Evolutionary conservation across 164 flowering plant genomes (phyloP).

Genomic region (Aristolochia californica): DNA sequence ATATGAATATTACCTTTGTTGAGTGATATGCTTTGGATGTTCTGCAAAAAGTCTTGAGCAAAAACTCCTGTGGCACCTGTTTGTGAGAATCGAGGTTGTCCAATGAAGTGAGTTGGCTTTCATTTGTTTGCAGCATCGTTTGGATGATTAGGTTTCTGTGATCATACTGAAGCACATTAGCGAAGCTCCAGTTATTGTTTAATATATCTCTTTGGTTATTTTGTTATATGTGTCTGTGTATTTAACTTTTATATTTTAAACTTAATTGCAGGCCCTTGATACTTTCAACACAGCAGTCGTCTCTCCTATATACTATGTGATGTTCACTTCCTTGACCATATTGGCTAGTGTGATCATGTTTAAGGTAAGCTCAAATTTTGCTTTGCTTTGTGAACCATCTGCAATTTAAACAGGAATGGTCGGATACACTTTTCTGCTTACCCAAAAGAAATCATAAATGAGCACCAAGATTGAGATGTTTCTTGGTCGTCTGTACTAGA

Average conservation of each 20-base stretch:
- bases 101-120: too few species aligned
- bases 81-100: too few species aligned
- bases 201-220: neutral
- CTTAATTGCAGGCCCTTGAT: conserved; percentile 45
- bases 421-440: neutral
- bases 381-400: neutral
- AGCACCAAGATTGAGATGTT: neutral
- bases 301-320: conserved; percentile 58
- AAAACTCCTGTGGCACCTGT: too few species aligned
- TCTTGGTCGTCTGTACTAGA: neutral
- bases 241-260: neutral
- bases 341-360: conserved; percentile 68
- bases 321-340: conserved; percentile 59
- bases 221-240: neutral
- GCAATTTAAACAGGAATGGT: neutral
- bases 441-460: neutral
- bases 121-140: neutral
- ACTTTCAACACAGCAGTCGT: conserved; percentile 60
- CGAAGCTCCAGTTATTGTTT: neutral
- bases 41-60: too few species aligned
- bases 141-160: neutral
- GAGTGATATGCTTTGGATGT: neutral
- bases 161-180: neutral
- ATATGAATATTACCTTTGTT: too few species aligned
- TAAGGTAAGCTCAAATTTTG: conserved; percentile 29